Evolutionary conservation across 1,139 yeast species (phyloP).

Genomic region (Hyphopichia wangnamkhiaoensis): DNA sequence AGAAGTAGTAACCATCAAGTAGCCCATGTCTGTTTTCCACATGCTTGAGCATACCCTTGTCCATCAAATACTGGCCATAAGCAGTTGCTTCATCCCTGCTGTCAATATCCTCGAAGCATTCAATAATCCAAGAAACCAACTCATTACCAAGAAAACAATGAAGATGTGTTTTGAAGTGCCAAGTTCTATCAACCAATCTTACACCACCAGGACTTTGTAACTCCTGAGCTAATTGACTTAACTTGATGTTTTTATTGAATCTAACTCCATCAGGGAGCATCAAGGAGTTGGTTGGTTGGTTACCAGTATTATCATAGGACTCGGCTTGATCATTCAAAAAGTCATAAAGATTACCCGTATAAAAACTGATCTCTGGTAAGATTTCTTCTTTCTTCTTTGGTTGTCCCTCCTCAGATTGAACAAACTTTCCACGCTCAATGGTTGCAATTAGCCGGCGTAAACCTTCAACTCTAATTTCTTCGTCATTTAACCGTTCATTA

Average conservation of each 20-base stretch:
- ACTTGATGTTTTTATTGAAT: slow-evolving; percentile 37
- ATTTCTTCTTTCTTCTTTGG: slow-evolving; percentile 47
- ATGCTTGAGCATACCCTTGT: slow-evolving; percentile 69
- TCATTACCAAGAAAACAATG: slow-evolving; percentile 86
- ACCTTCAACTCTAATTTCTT: slow-evolving; percentile 88
- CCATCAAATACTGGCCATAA: slow-evolving; percentile 78
- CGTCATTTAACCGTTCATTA: slow-evolving; percentile 69
- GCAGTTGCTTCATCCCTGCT: slow-evolving; percentile 79
- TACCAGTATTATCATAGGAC: slow-evolving; percentile 36
- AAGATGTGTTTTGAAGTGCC: slow-evolving; percentile 85
- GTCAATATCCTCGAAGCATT: slow-evolving; percentile 74
- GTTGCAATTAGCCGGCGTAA: slow-evolving; percentile 67
- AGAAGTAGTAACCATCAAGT: slow-evolving; percentile 90
- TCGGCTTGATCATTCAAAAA: slow-evolving; percentile 49
- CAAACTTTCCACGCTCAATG: slow-evolving; percentile 61
- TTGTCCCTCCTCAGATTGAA: slow-evolving; percentile 42
- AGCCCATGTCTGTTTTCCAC: slow-evolving; percentile 83
- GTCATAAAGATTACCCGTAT: slow-evolving; percentile 80
- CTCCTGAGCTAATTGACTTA: slow-evolving; percentile 57
- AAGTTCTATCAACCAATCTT: slow-evolving; percentile 71
- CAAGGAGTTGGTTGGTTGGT: slow-evolving; percentile 28
- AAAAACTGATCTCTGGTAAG: slow-evolving; percentile 77
- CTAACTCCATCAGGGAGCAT: slow-evolving; percentile 36
- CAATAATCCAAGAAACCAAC: slow-evolving; percentile 80
- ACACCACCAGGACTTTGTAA: slow-evolving; percentile 61